Base-by-base conservation (phyloP, 2,329 filamentous ascomycete species). In the Stylonectria norvegica region DNA sequence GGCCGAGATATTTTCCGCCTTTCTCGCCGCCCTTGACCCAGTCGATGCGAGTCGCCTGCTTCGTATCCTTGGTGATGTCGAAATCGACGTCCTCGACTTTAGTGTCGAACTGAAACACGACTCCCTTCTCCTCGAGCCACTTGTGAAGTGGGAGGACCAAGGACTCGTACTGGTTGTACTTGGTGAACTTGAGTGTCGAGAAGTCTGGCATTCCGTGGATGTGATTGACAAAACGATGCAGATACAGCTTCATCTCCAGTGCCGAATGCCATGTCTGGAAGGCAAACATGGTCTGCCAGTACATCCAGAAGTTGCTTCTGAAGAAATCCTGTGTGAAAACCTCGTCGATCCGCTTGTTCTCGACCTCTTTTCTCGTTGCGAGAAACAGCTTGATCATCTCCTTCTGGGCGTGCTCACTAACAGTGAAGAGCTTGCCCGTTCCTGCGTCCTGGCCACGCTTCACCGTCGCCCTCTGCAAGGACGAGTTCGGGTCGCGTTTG, bases 381-480 rank as follows among this genome's bases (percentile, higher is more conserved):
- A 49, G 23, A 40, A 51, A 52, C 16, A 52, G 18, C 17, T 45
- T 51, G 10, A 42, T 36, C 17, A 51, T 22, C 16, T 52, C 48
- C 6, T 40, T 44, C 37, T 60, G 55, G 2, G 55, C 54, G 40
- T 38, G 52, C n/a, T 56, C 48, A 17, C 42, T 56, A n/a, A 60
- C 41, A 7, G 55, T 58, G 34, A 59, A 59, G 15, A 50, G 38
- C 30, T 44, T 45, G 2, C 53, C 48, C 2, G 55, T 60, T 6
- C 42, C 45, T 3, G 55, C 56, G 15, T 58, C 55, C 28, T 56
- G 49, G 20, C 58, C 58, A 16, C 52, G 52, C 22, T 52, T 45
- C 28, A 58, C 40, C n/a, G 58, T 60, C 2, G 58, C 56, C 17
- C 58, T 45, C 46, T 58, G 54, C 31, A 60, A 45, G 3, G 58